Percentiles rank a stretch among this genome's conserved stretches.
Conservation (phyloP, 2,329 filamentous ascomycete species). For the Sarocladium brachiariae region DNA sequence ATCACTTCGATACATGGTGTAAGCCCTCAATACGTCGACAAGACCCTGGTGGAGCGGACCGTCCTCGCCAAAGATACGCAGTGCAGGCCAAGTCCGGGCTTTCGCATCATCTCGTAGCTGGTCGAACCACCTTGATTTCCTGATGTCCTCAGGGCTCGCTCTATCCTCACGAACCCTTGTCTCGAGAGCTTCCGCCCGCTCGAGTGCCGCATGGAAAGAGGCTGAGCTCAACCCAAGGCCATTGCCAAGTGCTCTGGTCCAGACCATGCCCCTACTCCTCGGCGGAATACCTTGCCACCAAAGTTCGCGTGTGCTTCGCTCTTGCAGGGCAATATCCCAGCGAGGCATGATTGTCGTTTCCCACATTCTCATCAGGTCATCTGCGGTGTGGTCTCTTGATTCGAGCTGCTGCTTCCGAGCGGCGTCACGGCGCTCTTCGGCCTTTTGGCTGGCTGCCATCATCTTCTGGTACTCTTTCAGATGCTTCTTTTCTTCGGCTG, state of each 20-base stretch:
- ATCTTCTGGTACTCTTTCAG: constrained; percentile 79
- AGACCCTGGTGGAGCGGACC: constrained; percentile 62
- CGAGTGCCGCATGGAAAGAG: constrained; percentile 66
- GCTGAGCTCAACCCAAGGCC: constrained; percentile 59
- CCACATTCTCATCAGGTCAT: constrained; percentile 58
- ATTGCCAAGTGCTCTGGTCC: constrained; percentile 67
- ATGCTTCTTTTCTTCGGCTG: constrained; percentile 84
- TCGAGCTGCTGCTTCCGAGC: constrained; percentile 44
- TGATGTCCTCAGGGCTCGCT: constrained; percentile 45
- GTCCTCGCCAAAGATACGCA: constrained; percentile 63
- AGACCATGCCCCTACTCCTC: constrained; percentile 61
- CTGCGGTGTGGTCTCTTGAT: constrained; percentile 47
- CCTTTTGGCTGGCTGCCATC: constrained; percentile 59
- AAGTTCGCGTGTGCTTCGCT: constrained; percentile 64
- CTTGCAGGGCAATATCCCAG: constrained; percentile 64
- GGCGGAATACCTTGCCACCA: constrained; percentile 79
- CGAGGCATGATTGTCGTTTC: constrained; percentile 70
- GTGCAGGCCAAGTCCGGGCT: constrained; percentile 59
- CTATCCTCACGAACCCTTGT: constrained; percentile 45
- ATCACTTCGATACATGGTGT: constrained; percentile 75
- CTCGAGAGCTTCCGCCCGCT: constrained; percentile 58
- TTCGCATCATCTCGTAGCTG: constrained; percentile 58
- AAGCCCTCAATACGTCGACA: constrained; percentile 68
- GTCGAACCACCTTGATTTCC: constrained; percentile 53
- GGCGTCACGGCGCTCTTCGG: constrained; percentile 52